phyloP scores from a whole-genome alignment of 108 stramenopile genomes.

The Fragilariopsis cylindrus region DNA sequence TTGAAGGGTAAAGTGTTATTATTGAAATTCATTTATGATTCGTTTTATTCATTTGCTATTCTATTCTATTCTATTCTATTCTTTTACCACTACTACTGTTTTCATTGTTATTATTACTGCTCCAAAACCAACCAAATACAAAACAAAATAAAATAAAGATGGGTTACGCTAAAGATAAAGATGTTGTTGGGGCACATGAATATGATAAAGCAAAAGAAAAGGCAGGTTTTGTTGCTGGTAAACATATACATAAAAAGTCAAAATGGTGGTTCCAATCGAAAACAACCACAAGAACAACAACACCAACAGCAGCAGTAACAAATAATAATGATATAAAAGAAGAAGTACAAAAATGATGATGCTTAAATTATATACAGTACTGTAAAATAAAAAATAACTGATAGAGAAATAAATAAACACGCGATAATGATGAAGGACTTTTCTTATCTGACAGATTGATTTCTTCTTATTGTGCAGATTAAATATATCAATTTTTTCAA shows the following conservation, averaged over 20 bases:
- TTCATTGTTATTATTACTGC: background rate
- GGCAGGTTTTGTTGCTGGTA: slow-evolving; percentile 83
- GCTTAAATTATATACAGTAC: background rate
- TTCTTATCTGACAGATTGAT: too few species aligned
- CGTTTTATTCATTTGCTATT: background rate
- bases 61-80: background rate
- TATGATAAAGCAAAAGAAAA: slow-evolving; percentile 85
- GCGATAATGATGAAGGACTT: too few species aligned
- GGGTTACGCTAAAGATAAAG: slow-evolving; percentile 64
- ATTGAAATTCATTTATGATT: background rate
- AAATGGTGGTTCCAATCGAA: slow-evolving; percentile 81
- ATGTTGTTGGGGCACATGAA: slow-evolving; percentile 66
- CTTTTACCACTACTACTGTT: too few species aligned
- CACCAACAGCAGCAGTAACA: background rate
- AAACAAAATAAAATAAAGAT: slow-evolving; percentile 39
- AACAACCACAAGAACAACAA: slow-evolving; percentile 19
- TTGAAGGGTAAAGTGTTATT: too few species aligned
- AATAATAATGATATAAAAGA: background rate
- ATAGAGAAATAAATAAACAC: background rate
- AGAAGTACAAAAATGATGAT: too few species aligned
- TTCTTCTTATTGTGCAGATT: too few species aligned
- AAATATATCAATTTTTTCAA: too few species aligned
- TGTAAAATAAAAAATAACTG: background rate
- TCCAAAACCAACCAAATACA: too few species aligned
- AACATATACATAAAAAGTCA: slow-evolving; percentile 68